phyloP scores from a whole-genome alignment of 2,329 filamentous ascomycete genomes.

The Gyromitra esculenta region DNA sequence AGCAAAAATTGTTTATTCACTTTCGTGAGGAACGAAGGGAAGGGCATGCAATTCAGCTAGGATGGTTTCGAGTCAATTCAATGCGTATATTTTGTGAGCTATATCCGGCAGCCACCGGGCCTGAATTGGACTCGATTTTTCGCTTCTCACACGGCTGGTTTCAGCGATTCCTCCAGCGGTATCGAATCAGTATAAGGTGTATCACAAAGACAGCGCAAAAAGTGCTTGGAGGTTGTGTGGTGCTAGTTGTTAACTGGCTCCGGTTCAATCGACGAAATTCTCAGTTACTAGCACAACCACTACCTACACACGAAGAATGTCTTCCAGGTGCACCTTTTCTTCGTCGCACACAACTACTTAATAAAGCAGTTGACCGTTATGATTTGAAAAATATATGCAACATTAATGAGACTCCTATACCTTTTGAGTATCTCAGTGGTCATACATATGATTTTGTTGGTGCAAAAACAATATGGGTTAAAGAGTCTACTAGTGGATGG shows the following conservation, averaged over 20 bases:
- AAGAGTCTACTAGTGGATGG: constrained; percentile 34
- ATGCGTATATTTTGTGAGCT: neutral
- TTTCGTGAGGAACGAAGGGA: neutral
- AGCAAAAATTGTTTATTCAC: neutral
- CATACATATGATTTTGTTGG: constrained; percentile 7
- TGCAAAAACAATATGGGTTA: constrained; percentile 3
- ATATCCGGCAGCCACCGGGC: neutral
- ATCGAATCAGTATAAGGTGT: constrained; percentile 8
- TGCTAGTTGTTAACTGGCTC: constrained; percentile 24
- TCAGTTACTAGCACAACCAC: neutral
- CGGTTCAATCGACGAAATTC: constrained; percentile 34
- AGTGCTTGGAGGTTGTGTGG: neutral
- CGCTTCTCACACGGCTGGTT: constrained; percentile 20
- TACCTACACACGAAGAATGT: neutral
- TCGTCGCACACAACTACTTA: neutral
- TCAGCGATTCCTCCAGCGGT: neutral
- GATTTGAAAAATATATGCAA: constrained; percentile 27
- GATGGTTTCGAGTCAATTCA: neutral
- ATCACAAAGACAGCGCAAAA: constrained; percentile 28
- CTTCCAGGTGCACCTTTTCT: neutral
- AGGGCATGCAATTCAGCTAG: neutral
- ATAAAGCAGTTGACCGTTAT: too few species aligned
- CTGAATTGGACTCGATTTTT: constrained; percentile 7
- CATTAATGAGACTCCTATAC: constrained; percentile 44
- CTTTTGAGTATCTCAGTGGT: constrained; percentile 43